A percentile compares a stretch with the other conserved stretches of the same genome.
Evolutionary conservation across 306 rosid genomes (phyloP).

Genomic region (Cercis canadensis): DNA sequence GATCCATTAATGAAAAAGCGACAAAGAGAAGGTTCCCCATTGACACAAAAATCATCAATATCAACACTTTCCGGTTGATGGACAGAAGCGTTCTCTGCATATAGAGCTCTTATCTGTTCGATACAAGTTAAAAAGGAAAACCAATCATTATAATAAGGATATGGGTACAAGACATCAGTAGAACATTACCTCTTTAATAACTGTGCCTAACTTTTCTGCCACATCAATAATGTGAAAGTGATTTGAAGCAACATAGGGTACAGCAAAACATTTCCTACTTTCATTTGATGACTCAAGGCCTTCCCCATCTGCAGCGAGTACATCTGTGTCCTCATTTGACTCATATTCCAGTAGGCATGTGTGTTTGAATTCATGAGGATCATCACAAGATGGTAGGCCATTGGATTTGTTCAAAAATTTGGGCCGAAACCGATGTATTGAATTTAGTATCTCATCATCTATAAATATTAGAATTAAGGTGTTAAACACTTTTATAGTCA

Average conservation of each 20-base stretch:
- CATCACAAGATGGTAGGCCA: conserved; percentile 56
- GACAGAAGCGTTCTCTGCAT: conserved; percentile 48
- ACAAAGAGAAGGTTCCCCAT: conserved; percentile 58
- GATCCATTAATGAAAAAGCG: conserved; percentile 55
- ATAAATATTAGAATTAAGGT: conserved; percentile 32
- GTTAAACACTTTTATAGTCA: background rate
- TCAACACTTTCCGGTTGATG: conserved; percentile 41
- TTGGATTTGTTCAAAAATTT: conserved; percentile 57
- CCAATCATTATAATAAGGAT: conserved; percentile 14
- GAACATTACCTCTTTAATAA: conserved; percentile 73
- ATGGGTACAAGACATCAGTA: conserved; percentile 28
- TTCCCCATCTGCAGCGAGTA: conserved; percentile 44
- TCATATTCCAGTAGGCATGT: conserved; percentile 52
- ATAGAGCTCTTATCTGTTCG: conserved; percentile 60
- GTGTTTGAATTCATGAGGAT: conserved; percentile 64
- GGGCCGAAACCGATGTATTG: conserved; percentile 81
- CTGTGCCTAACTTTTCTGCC: conserved; percentile 57
- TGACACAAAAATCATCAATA: conserved; percentile 33
- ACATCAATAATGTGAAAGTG: conserved; percentile 52
- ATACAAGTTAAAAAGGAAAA: conserved; percentile 35
- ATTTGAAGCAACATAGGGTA: conserved; percentile 69
- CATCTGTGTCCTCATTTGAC: conserved; percentile 51
- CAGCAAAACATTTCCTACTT: conserved; percentile 57
- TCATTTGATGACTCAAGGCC: conserved; percentile 50
- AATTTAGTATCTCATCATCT: conserved; percentile 74